Evolutionary conservation across 2,329 filamentous ascomycete species (phyloP).

Genomic region (Fulvia fulva): DNA sequence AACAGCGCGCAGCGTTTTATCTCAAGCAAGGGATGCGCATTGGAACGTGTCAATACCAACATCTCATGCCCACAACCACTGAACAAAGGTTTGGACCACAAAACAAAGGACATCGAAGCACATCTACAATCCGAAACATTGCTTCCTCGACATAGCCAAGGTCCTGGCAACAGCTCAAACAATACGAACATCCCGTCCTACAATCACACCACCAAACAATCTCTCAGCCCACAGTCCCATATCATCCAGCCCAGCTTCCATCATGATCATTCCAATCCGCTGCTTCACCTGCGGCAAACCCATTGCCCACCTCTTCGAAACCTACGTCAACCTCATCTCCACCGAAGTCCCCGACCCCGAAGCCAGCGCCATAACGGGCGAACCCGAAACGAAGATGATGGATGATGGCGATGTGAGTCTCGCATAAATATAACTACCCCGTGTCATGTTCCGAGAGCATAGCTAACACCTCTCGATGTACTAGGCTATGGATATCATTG

Average conservation of each 20-base stretch:
- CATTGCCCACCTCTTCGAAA: constrained; percentile 94
- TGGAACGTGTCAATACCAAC: not conserved
- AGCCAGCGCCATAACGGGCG: constrained; percentile 33
- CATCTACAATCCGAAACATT: not conserved
- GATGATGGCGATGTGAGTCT: constrained; percentile 71
- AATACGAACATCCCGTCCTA: not conserved
- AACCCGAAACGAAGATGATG: not conserved
- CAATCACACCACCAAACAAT: not conserved
- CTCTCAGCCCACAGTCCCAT: not conserved
- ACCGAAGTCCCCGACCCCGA: constrained; percentile 72
- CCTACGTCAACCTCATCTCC: constrained; percentile 84
- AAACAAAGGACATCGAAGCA: not conserved
- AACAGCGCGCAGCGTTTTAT: not conserved
- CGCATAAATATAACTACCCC: no score
- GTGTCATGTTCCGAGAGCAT: no score
- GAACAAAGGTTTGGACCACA: not conserved
- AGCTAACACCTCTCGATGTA: no score
- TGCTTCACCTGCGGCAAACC: constrained; percentile 99
- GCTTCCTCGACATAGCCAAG: no score
- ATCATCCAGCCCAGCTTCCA: not conserved
- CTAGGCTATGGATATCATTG: constrained; percentile 95
- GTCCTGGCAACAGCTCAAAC: no score
- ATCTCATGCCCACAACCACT: not conserved
- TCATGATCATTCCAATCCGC: constrained; percentile 96
- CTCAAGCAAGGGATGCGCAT: not conserved